phyloP scores from a whole-genome alignment of 164 flowering plant species.

The Umbellularia californica region DNA sequence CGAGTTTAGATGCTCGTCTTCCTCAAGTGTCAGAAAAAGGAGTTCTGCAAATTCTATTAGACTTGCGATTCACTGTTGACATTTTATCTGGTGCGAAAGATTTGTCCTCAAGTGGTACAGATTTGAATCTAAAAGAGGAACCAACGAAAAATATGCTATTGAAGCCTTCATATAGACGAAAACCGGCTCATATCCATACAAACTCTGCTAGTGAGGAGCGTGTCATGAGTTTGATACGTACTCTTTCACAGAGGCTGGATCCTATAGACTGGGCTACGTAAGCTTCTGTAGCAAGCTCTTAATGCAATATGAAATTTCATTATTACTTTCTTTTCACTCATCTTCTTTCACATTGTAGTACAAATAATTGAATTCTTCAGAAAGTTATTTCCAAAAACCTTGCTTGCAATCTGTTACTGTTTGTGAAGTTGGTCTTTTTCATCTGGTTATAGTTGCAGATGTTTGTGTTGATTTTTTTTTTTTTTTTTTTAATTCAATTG shows the following conservation, averaged over 20 bases:
- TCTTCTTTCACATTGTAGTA: not conserved
- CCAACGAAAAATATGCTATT: conserved; percentile 25
- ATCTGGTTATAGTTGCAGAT: conserved; percentile 1
- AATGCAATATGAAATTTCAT: not conserved
- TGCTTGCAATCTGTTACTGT: not conserved
- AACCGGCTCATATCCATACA: conserved; percentile 43
- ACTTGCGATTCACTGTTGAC: conserved; percentile 73
- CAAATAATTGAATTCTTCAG: not conserved
- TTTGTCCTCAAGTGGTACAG: conserved; percentile 15
- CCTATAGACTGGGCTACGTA: conserved; percentile 99
- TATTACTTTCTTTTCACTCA: not conserved
- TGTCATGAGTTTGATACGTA: conserved; percentile 39
- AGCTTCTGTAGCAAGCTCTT: conserved; percentile 23
- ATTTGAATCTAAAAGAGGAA: conserved; percentile 43
- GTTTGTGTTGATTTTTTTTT: not conserved
- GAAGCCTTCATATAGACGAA: conserved; percentile 54
- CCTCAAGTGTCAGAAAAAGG: conserved; percentile 82
- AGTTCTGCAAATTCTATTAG: conserved; percentile 73
- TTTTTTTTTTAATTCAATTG: not conserved
- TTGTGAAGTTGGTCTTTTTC: conserved; percentile 1
- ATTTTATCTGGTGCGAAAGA: conserved; percentile 65
- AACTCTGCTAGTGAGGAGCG: conserved; percentile 43
- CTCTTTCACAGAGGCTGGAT: conserved; percentile 74
- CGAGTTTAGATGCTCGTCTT: conserved; percentile 32
- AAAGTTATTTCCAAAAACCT: not conserved